Percentiles rank a stretch among this genome's conserved stretches.
These are phyloP conservation scores for Botrytis hyacinthi DNA, from an alignment of 2,329 filamentous ascomycete genomes.

Conservation along the genomic window DNA sequence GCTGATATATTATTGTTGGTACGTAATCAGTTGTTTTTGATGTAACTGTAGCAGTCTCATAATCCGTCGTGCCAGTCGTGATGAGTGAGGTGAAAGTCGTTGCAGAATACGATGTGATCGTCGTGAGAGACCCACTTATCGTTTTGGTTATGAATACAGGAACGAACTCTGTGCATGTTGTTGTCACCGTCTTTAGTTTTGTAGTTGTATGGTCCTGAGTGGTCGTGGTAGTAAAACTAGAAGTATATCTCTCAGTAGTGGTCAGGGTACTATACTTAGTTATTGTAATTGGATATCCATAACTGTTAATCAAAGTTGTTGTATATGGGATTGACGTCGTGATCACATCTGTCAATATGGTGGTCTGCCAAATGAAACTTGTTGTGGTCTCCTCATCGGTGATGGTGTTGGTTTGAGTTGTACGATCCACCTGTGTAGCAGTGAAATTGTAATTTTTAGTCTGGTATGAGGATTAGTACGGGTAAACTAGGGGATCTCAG, in stretches of 20 bases:
- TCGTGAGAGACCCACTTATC: slow-evolving; percentile 3
- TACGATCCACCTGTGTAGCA: slow-evolving; percentile 5
- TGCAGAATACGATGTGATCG: slow-evolving; percentile 22
- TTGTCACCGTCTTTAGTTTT: neutral
- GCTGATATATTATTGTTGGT: slow-evolving; percentile 7
- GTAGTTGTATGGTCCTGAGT: slow-evolving; percentile 14
- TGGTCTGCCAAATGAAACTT: slow-evolving; percentile 17
- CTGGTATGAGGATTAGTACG: neutral
- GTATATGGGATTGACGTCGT: slow-evolving; percentile 28
- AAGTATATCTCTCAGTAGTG: slow-evolving; percentile 25
- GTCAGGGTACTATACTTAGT: slow-evolving; percentile 28
- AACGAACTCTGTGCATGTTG: slow-evolving; percentile 2
- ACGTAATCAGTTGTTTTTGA: slow-evolving; percentile 5
- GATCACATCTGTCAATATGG: slow-evolving; percentile 20
- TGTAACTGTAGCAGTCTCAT: slow-evolving; percentile 8
- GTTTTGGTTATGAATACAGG: slow-evolving; percentile 12
- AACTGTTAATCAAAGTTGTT: slow-evolving; percentile 25
- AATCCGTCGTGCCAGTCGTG: slow-evolving; percentile 9
- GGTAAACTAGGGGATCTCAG: no score
- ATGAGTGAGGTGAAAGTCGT: slow-evolving; percentile 18
- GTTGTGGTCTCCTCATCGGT: slow-evolving; percentile 21
- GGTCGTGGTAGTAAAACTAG: slow-evolving; percentile 1
- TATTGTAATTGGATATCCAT: slow-evolving; percentile 27
- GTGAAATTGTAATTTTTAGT: slow-evolving; percentile 20
- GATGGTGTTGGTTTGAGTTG: slow-evolving; percentile 11